Conservation (phyloP, 192 early-diverging fungal genomes). For the Mortierella alpina region DNA sequence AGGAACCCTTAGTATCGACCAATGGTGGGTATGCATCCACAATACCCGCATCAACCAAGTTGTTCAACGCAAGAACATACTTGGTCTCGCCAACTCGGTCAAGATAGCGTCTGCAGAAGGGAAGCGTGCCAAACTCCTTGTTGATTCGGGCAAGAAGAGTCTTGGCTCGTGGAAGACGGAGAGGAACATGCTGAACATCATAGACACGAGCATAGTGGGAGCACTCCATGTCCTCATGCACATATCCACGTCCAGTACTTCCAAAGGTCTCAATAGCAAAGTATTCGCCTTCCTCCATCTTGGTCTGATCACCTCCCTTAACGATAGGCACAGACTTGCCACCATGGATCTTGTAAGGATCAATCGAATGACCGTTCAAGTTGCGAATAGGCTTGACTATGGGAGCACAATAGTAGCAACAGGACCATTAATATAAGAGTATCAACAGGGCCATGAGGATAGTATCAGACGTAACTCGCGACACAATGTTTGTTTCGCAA, state of each 20-base stretch:
- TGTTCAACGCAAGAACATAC: constrained; percentile 87
- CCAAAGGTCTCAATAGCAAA: constrained; percentile 99
- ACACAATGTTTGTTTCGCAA: neutral
- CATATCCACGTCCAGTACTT: constrained; percentile 91
- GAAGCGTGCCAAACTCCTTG: constrained; percentile 92
- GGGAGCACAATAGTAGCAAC: neutral
- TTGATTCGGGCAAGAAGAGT: constrained; percentile 82
- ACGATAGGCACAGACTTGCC: constrained; percentile 98
- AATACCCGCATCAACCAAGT: constrained; percentile 85
- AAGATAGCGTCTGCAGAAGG: constrained; percentile 95
- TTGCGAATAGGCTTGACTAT: constrained; percentile 94
- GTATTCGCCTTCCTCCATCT: constrained; percentile 96
- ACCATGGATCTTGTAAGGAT: constrained; percentile 90
- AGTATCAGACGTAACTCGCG: neutral
- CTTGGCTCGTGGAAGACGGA: constrained; percentile 79
- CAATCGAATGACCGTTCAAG: constrained; percentile 96
- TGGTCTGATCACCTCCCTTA: constrained; percentile 84
- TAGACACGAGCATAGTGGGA: constrained; percentile 86
- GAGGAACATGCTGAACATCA: constrained; percentile 71
- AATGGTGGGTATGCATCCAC: constrained; percentile 92
- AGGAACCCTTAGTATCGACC: constrained; percentile 83
- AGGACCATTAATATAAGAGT: neutral
- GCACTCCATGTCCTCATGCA: constrained; percentile 90
- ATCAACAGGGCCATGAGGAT: constrained; percentile 8
- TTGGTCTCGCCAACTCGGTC: constrained; percentile 94